Conservation (phyloP, 1,284 basidiomycete genomes). For the Amylostereum areolatum region DNA sequence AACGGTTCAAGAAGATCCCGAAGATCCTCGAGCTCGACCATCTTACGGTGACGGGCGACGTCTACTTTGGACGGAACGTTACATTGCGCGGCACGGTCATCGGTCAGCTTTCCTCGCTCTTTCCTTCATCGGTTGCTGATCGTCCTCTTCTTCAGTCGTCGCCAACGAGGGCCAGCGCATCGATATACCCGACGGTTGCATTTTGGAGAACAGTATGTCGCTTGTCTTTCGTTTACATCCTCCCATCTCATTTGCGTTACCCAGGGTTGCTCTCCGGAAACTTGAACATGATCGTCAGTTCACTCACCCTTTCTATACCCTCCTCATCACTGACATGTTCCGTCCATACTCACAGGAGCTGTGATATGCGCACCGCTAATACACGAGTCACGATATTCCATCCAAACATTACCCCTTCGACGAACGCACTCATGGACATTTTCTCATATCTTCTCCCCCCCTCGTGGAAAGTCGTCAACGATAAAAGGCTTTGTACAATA, state of each 20-base stretch:
- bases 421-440: too few relatives aligned
- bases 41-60: constrained; percentile 94
- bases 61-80: constrained; percentile 92
- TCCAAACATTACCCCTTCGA: too few relatives aligned
- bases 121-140: too few relatives aligned
- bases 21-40: constrained; percentile 93
- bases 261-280: constrained; percentile 58
- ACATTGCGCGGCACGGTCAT: constrained; percentile 85
- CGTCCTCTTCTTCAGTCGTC: too few relatives aligned
- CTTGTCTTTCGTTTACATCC: background rate
- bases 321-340: background rate
- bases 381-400: too few relatives aligned
- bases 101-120: constrained; percentile 2
- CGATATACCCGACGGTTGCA: constrained; percentile 92
- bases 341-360: constrained; percentile 19
- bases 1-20: constrained; percentile 96
- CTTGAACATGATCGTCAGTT: constrained; percentile 62
- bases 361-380: constrained; percentile 15
- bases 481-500: too few relatives aligned
- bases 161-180: constrained; percentile 94
- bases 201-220: constrained; percentile 81
- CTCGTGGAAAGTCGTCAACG: too few relatives aligned
- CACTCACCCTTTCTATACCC: background rate
- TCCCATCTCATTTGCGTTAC: background rate
- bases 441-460: too few relatives aligned